Evolutionary conservation across 2,329 filamentous ascomycete species (phyloP), one percentile per base, ranked within the genome.

Genomic region (Hortaea werneckii): DNA sequence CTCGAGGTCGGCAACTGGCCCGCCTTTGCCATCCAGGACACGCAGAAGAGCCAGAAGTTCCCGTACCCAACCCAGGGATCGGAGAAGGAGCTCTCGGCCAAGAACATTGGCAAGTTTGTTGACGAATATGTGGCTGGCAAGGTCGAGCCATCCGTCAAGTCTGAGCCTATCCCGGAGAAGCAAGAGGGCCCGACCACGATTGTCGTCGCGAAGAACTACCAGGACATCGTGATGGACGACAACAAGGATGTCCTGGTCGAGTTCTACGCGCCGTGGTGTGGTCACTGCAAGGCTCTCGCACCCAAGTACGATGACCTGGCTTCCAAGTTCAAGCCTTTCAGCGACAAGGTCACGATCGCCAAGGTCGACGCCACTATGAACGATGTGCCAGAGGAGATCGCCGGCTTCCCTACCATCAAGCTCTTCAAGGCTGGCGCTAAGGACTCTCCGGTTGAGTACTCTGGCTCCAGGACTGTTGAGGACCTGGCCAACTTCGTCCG

Each of bases 361-460:
- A 98, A 98, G 83, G 83, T 98, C 58, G 92, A 98, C 64, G 92
- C 92, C 49, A 98, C 92, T 52, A 71, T 73, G 73, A 98, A 98
- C 75, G 92, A 98, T 61, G 87, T 96, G 48, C 92, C 92, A 48
- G 90, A 96, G 69, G 87, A 95, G 74, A 87, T 98, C 64, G 80
- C 87, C 69, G 92, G 92, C 54, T 98, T 98, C 84, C 92, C 92
- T 47, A 98, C 92, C 67, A 95, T 98, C 79, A 96, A 96, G 80
- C 80, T 98, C 57, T 98, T 81, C 84, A 80, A 87, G 54, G 92
- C 92, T 59, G 89, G 88, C 62, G 77, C 78, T 70, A 98, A 98
- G 82, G 76, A 78, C 63, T 74, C 80, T 57, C 86, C 92, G 49
- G 69, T 95, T 53, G 87, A 87, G 59, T 98, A 95, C 79, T 78